These are phyloP conservation scores for Botrytis hyacinthi DNA, from an alignment of 2,329 filamentous ascomycete species.

Conservation along the genomic window DNA sequence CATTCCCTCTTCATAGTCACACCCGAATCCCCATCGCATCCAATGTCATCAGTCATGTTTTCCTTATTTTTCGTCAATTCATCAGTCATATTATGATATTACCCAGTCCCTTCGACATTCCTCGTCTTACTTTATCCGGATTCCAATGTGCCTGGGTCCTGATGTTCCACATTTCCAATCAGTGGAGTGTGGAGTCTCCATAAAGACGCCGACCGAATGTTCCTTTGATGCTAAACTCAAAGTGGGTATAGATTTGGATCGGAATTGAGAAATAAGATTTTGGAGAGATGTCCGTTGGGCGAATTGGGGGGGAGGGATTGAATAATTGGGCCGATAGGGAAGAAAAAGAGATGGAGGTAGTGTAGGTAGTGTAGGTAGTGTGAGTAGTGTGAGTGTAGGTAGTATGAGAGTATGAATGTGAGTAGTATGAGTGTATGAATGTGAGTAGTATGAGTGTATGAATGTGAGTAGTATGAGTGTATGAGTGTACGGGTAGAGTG, in stretches of 20 bases:
- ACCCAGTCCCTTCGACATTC: not conserved
- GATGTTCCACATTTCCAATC: not conserved
- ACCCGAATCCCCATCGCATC: not conserved
- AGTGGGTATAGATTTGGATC: not conserved
- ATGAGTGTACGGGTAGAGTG: too few relatives aligned
- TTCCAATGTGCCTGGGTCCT: not conserved
- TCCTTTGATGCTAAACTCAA: not conserved
- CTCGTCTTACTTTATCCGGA: slow-evolving; percentile 7
- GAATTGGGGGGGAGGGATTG: not conserved
- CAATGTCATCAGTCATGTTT: not conserved
- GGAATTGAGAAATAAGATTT: not conserved
- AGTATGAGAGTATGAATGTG: too few relatives aligned
- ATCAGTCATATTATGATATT: not conserved
- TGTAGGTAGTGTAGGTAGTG: too few relatives aligned
- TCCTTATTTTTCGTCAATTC: not conserved
- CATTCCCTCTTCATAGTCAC: not conserved
- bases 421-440: too few relatives aligned
- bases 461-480: too few relatives aligned
- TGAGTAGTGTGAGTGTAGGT: too few relatives aligned
- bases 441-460: not conserved
- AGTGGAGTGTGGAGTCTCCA: slow-evolving; percentile 15
- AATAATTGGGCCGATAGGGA: not conserved
- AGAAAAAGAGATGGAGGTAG: not conserved
- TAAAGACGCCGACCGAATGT: slow-evolving; percentile 7
- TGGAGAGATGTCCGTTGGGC: not conserved